phyloP scores from a whole-genome alignment of 1,284 basidiomycete species.

The Boletus hoseneyae region DNA sequence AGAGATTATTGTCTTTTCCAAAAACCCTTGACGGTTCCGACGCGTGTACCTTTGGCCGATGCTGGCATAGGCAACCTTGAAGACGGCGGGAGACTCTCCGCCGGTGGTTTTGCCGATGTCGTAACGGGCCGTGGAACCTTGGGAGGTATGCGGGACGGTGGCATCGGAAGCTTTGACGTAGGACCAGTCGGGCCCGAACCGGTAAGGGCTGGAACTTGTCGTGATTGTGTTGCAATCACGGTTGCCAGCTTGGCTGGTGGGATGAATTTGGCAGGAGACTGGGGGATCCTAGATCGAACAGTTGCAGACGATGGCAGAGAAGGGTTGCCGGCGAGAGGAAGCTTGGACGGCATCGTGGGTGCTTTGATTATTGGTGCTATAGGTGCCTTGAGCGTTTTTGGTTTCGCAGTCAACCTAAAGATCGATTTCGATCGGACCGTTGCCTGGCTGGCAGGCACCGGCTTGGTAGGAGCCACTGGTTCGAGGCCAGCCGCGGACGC shows the following conservation, averaged over 20 bases:
- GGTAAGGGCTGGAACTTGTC: neutral
- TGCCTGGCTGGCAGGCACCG: neutral
- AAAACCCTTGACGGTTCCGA: conserved; percentile 31
- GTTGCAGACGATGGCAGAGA: conserved; percentile 10
- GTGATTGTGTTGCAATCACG: conserved; percentile 30
- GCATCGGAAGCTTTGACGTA: conserved; percentile 21
- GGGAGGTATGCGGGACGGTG: conserved; percentile 16
- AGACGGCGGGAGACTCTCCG: neutral
- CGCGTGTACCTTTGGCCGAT: conserved; percentile 22
- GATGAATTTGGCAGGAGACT: conserved; percentile 25
- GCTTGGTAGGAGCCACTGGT: conserved; percentile 7
- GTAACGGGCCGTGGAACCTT: conserved; percentile 12
- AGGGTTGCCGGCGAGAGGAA: conserved; percentile 9
- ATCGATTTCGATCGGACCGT: conserved; percentile 26
- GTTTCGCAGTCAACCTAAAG: conserved; percentile 28
- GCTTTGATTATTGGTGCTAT: neutral
- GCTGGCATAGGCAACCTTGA: conserved; percentile 29
- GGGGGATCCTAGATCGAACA: conserved; percentile 25
- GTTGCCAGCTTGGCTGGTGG: conserved; percentile 31
- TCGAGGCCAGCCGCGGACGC: conserved; percentile 25
- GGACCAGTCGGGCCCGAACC: neutral
- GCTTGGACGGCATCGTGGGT: conserved; percentile 8
- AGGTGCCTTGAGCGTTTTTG: conserved; percentile 25
- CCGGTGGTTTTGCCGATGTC: conserved; percentile 4
- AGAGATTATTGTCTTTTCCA: conserved; percentile 27